Base-by-base conservation (phyloP, 2,329 filamentous ascomycete species). In the Pseudogymnoascus sp. region DNA sequence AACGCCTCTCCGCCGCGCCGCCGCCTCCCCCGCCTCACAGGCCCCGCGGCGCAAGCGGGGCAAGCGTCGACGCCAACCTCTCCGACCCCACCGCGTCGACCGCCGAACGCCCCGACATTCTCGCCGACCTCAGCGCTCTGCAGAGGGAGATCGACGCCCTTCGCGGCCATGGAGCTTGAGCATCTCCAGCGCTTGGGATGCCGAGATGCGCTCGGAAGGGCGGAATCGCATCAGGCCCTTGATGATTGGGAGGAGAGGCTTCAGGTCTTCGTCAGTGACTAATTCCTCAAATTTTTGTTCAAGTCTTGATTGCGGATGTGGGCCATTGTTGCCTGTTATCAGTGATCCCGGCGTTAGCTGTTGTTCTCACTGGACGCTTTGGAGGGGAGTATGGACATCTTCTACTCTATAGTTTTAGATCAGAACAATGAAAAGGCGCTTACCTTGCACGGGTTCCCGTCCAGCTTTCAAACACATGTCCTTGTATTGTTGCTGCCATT, bases 81-180 rank as follows among this genome's bases (percentile, higher is more conserved):
- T 65, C 41, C 65, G 61, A 63, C 0, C 56, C 66, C 7, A 60
- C 61, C 24, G 68, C 68, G 14, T 62, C 62, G 53, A 68, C 63
- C 60, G 35, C 61, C 31, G 50, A 35, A 35, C n/a, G 78, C 1
- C 74, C 75, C 43, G 84, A 89, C 70, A 90, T 93, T 64, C 74
- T 93, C 67, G 88, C 88, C 1, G 89, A 93, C 72, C 75, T 93
- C 62, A 83, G 84, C 56, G 85, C 86, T 22, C 75, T 93, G 66
- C 89, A 91, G 75, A 82, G 83, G 71, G 90, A 93, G 71, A 89
- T 93, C 40, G 89, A 93, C 75, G 88, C 84, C 3, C 70, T 89
- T 50, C 78, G 83, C 69, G 79, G 76, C 6, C 75, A 28, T 56
- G 50, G 14, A 3, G 10, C 50, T 33, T 56, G 19, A 61, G 37